phyloP scores from a whole-genome alignment of 2,329 filamentous ascomycete genomes.

The Trichoderma gracile region DNA sequence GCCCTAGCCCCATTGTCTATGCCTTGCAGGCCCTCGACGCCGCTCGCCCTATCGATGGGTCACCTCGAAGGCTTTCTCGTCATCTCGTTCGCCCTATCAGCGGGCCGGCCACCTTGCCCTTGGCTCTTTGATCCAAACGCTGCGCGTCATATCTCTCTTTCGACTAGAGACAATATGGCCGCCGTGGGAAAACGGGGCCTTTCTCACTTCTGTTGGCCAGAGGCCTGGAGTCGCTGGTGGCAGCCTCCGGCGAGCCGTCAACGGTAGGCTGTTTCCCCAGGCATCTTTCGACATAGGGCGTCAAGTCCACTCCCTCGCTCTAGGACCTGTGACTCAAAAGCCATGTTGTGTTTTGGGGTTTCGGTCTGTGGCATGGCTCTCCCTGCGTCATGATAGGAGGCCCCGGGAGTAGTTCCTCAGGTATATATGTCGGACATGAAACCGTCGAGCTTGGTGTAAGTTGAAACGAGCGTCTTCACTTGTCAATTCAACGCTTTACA shows the following conservation, averaged over 20 bases:
- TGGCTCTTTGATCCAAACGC: background rate
- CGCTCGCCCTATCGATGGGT: constrained; percentile 14
- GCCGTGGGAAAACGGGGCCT: background rate
- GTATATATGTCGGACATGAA: background rate
- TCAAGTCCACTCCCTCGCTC: background rate
- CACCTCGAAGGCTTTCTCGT: background rate
- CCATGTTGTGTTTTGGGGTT: background rate
- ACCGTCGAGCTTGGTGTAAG: background rate
- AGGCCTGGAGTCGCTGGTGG: background rate
- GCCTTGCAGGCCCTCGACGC: constrained; percentile 7
- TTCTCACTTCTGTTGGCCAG: background rate
- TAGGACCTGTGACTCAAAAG: constrained; percentile 21
- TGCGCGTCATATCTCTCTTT: constrained; percentile 10
- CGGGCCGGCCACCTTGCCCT: background rate
- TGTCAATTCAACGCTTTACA: background rate
- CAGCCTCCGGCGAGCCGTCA: constrained; percentile 14
- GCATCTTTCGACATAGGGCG: constrained; percentile 7
- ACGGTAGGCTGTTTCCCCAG: constrained; percentile 8
- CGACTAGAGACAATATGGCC: background rate
- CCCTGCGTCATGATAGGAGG: constrained; percentile 1
- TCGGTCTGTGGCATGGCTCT: background rate
- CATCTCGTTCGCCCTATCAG: background rate
- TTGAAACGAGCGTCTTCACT: background rate
- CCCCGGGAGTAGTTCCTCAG: background rate
- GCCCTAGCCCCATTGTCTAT: background rate